Conservation (phyloP, 306 rosid species). For the Castanopsis chinensis region DNA sequence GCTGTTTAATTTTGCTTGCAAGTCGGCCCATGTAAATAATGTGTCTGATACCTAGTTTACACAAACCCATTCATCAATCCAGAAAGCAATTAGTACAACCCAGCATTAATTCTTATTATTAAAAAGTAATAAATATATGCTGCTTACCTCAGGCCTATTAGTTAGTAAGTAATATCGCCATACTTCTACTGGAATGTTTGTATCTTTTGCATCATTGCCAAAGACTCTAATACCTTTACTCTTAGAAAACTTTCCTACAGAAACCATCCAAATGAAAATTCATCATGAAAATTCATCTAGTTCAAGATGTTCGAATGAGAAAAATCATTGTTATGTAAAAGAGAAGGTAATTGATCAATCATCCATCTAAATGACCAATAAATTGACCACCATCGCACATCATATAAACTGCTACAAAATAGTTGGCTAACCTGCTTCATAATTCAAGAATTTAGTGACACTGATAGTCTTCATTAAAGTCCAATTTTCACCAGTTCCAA, state of each 20-base stretch:
- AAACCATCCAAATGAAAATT: background rate
- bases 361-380: background rate
- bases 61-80: conserved; percentile 1
- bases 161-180: conserved; percentile 96
- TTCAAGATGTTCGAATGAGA: conserved; percentile 13
- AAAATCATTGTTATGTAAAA: background rate
- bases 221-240: conserved; percentile 93
- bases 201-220: conserved; percentile 93
- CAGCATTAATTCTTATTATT: too few relatives aligned
- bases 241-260: conserved; percentile 87
- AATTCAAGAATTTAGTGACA: conserved; percentile 93
- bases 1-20: conserved; percentile 87
- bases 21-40: conserved; percentile 83
- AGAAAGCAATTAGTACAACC: background rate
- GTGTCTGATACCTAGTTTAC: conserved; percentile 78
- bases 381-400: too few relatives aligned
- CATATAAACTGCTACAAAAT: background rate
- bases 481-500: conserved; percentile 92
- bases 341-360: conserved; percentile 7
- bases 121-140: background rate
- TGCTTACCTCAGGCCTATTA: conserved; percentile 88
- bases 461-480: conserved; percentile 97
- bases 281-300: background rate
- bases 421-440: conserved; percentile 71
- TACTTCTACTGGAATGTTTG: conserved; percentile 89